Conservation (phyloP, 176 grass and related monocot genomes). For the Rhynchospora breviuscula region DNA sequence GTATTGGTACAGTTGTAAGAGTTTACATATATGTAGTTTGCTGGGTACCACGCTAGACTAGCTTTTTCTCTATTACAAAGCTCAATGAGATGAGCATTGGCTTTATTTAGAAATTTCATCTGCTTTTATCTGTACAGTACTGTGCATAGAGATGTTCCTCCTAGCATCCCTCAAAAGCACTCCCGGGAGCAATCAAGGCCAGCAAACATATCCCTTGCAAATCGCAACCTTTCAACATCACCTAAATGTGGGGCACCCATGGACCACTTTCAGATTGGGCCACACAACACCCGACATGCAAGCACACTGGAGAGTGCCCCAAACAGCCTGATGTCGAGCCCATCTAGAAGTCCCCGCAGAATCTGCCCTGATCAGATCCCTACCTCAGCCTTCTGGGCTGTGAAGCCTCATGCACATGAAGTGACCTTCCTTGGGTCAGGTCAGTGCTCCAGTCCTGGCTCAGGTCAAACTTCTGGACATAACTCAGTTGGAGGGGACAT, state of each 20-base stretch:
- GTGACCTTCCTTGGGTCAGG: constrained; percentile 87
- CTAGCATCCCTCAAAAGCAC: constrained; percentile 40
- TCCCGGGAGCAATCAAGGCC: constrained; percentile 44
- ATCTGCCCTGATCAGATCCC: constrained; percentile 89
- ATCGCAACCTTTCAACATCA: constrained; percentile 55
- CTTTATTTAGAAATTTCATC: constrained; percentile 33
- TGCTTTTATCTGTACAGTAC: constrained; percentile 48
- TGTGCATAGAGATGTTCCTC: constrained; percentile 45
- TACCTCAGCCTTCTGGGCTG: constrained; percentile 73
- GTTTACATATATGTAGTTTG: not conserved
- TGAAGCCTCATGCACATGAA: constrained; percentile 58
- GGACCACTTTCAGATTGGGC: constrained; percentile 50
- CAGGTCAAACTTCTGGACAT: constrained; percentile 95
- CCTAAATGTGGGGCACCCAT: constrained; percentile 35
- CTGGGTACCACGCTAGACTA: constrained; percentile 11
- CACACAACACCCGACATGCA: constrained; percentile 51
- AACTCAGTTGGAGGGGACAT: constrained; percentile 98
- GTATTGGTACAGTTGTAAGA: not conserved
- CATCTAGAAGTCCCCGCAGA: constrained; percentile 75
- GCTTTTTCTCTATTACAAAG: not conserved
- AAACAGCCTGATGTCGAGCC: constrained; percentile 92
- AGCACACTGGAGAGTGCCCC: constrained; percentile 65
- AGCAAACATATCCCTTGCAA: constrained; percentile 40
- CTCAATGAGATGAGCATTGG: constrained; percentile 16
- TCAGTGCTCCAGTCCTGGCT: constrained; percentile 96